These are phyloP conservation scores for Tolypocladium album DNA, from an alignment of 2,329 filamentous ascomycete genomes.

Conservation along the genomic window DNA sequence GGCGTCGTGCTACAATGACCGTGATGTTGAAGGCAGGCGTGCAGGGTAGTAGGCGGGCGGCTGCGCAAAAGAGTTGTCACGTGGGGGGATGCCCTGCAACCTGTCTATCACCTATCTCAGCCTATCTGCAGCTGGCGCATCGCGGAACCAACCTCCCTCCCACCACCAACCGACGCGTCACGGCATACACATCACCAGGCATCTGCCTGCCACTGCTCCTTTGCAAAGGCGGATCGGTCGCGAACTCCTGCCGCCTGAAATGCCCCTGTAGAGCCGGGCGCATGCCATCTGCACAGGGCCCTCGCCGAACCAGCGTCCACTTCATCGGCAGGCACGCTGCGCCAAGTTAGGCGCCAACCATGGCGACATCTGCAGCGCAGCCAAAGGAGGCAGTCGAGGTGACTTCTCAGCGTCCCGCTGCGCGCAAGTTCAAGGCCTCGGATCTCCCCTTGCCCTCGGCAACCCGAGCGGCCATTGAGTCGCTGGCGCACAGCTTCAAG, in stretches of 20 bases:
- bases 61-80: background rate
- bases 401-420: conserved; percentile 4
- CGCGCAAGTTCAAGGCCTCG: conserved; percentile 55
- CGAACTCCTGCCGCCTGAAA: background rate
- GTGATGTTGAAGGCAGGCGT: background rate
- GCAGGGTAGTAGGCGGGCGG: background rate
- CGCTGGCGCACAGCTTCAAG: conserved; percentile 70
- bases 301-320: background rate
- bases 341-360: conserved; percentile 4
- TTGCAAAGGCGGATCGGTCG: background rate
- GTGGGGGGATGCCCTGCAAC: background rate
- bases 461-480: conserved; percentile 65
- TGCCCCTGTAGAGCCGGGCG: background rate
- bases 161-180: background rate
- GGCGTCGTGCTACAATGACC: background rate
- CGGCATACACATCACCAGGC: background rate
- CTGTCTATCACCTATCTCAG: too few relatives aligned
- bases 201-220: background rate
- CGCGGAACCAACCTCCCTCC: background rate
- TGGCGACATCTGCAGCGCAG: conserved; percentile 16
- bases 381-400: conserved; percentile 9
- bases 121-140: conserved; percentile 11
- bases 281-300: background rate
- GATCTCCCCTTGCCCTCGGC: conserved; percentile 64
- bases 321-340: background rate